Percentiles rank a stretch among this genome's conserved stretches.
Conservation (phyloP, 371 early-diverging fungal genomes). For the Mortierella polycephala region DNA sequence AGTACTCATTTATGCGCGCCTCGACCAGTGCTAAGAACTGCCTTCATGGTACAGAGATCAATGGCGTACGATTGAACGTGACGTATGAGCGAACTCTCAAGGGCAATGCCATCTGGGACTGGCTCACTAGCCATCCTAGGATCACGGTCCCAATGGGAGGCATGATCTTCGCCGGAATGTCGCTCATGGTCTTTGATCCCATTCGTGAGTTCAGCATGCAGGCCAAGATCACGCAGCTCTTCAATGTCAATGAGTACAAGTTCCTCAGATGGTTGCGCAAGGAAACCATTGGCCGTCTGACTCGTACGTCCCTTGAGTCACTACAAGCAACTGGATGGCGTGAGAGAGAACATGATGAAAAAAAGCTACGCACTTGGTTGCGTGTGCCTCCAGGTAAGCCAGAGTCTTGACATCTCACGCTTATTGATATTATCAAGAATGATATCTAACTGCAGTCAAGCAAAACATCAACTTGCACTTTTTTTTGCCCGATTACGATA, state of each 20-base stretch:
- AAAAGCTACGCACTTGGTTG: constrained; percentile 66
- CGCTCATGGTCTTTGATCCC: constrained; percentile 91
- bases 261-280: constrained; percentile 68
- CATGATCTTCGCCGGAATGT: constrained; percentile 75
- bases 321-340: constrained; percentile 56
- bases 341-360: constrained; percentile 69
- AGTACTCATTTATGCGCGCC: constrained; percentile 75
- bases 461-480: background rate
- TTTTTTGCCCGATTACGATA: constrained; percentile 7
- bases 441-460: background rate
- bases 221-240: constrained; percentile 83
- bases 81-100: constrained; percentile 74
- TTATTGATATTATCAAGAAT: background rate
- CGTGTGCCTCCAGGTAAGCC: constrained; percentile 70
- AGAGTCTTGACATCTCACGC: too few relatives aligned
- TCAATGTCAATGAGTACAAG: constrained; percentile 71
- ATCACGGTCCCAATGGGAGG: constrained; percentile 77
- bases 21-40: constrained; percentile 92
- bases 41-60: constrained; percentile 78
- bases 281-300: constrained; percentile 65
- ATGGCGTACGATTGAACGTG: constrained; percentile 71
- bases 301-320: constrained; percentile 15
- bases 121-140: constrained; percentile 76
- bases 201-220: constrained; percentile 86
- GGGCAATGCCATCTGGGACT: constrained; percentile 71